Conservation (phyloP, 1,284 basidiomycete genomes). For the Abortiporus biennis region DNA sequence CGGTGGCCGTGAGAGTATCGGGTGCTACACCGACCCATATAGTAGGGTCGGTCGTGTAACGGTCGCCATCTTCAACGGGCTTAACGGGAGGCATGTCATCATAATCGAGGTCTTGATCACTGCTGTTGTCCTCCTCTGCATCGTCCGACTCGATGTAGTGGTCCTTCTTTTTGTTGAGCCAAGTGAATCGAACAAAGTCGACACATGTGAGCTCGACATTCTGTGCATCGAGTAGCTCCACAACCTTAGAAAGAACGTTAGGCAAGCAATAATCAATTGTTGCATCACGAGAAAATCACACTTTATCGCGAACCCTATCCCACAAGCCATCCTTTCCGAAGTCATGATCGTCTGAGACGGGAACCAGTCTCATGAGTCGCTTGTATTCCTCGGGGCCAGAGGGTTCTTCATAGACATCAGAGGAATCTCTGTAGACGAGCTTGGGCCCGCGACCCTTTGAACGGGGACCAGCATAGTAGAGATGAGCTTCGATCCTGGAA, state of each 20-base stretch:
- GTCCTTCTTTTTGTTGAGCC: slow-evolving; percentile 17
- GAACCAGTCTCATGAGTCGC: slow-evolving; percentile 27
- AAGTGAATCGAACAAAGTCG: slow-evolving; percentile 30
- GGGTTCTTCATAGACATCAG: slow-evolving; percentile 27
- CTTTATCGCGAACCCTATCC: slow-evolving; percentile 19
- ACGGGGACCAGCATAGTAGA: not conserved
- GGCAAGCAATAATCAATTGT: slow-evolving; percentile 16
- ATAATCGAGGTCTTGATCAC: slow-evolving; percentile 14
- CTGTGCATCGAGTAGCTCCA: slow-evolving; percentile 18
- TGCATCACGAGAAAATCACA: slow-evolving; percentile 20
- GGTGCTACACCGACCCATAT: slow-evolving; percentile 36
- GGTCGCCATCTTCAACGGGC: slow-evolving; percentile 17
- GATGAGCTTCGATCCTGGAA: slow-evolving; percentile 6
- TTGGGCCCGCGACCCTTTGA: slow-evolving; percentile 25
- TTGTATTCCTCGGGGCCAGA: slow-evolving; percentile 25
- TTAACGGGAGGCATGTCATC: slow-evolving; percentile 15
- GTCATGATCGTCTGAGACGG: slow-evolving; percentile 25
- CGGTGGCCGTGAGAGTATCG: slow-evolving; percentile 24
- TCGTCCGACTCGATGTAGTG: slow-evolving; percentile 16
- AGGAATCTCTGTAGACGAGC: slow-evolving; percentile 31
- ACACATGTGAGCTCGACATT: slow-evolving; percentile 21
- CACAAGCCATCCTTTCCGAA: slow-evolving; percentile 26
- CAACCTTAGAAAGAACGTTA: slow-evolving; percentile 24
- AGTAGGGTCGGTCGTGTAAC: slow-evolving; percentile 25
- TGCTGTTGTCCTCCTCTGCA: slow-evolving; percentile 15